Evolutionary conservation across 345 rosid genomes (phyloP).

Genomic region (Lepidium didymum): DNA sequence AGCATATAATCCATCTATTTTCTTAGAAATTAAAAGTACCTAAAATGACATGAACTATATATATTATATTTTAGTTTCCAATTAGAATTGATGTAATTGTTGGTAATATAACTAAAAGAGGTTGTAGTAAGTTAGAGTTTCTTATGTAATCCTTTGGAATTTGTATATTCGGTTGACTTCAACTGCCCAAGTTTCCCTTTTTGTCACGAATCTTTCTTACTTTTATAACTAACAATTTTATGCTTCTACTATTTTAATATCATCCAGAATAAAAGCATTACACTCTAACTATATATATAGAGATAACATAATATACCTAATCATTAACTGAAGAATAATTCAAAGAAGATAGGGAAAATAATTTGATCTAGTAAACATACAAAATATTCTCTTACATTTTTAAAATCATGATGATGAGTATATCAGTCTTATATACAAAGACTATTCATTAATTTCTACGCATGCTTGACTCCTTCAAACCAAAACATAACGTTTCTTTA

Average conservation of each 20-base stretch:
- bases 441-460: neutral
- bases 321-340: slow-evolving; percentile 10
- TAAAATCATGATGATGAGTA: neutral
- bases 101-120: neutral
- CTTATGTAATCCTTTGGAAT: neutral
- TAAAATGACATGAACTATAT: neutral
- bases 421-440: neutral
- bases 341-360: neutral
- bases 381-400: neutral
- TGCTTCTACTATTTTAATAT: neutral
- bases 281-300: neutral
- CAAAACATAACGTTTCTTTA: neutral
- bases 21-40: too few relatives aligned
- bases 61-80: neutral
- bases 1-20: too few relatives aligned
- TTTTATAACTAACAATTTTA: neutral
- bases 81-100: neutral
- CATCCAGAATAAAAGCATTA: neutral
- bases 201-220: neutral
- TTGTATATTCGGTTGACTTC: neutral
- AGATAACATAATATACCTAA: neutral
- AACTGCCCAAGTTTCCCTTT: neutral
- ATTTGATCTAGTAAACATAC: neutral
- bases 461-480: slow-evolving; percentile 12
- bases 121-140: neutral